Base-by-base conservation (phyloP, 2,329 filamentous ascomycete genomes). In the Phaeosphaeriaceae sp. region DNA sequence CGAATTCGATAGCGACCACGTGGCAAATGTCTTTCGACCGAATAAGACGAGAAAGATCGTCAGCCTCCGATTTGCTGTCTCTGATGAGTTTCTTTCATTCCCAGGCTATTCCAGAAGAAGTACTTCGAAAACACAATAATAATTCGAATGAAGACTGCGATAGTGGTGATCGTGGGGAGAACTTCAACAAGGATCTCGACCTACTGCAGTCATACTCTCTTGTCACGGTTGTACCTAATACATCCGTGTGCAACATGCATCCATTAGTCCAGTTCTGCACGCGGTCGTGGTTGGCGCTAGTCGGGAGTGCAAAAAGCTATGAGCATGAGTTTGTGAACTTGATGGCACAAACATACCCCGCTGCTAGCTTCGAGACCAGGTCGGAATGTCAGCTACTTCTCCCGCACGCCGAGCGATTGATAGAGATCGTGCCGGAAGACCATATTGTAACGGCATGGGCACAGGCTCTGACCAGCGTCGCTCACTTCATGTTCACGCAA, bases 21-120 rank as follows among this genome's bases (percentile, higher is more conserved):
- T 81, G 75, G 77, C 71, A 76, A 47, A 68, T 68, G 7, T 66
- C 63, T 3, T 69, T 69, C 46, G 60, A 74, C 54, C 67, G 75
- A 15, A 78, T 83, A 25, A 73, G 67, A n/a, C 54, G 65, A 1
- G 57, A 54, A 21, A 45, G 64, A 46, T 59, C 22, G 13, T 67
- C 72, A 6, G 82, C 81, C 4, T 75, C 80, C 4, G 70, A 82
- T n/a, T 67, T 83, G 19, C 61, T 84, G 1, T 80, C 79, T 2
- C 70, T 83, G 0, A 83, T 84, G 77, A 81, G 80, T 70, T 79
- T 81, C 56, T 84, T 81, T 60, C 74, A 84, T 51, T 68, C 70
- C 21, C 76, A 82, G 60, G 77, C 73, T 7, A 81, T 83, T 22
- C 76, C 78, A 0, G 71, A 75, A 25, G 27, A 10, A 7, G 2